Evolutionary conservation across 2,329 filamentous ascomycete genomes (phyloP).

Genomic region (Ophiostoma piceae): DNA sequence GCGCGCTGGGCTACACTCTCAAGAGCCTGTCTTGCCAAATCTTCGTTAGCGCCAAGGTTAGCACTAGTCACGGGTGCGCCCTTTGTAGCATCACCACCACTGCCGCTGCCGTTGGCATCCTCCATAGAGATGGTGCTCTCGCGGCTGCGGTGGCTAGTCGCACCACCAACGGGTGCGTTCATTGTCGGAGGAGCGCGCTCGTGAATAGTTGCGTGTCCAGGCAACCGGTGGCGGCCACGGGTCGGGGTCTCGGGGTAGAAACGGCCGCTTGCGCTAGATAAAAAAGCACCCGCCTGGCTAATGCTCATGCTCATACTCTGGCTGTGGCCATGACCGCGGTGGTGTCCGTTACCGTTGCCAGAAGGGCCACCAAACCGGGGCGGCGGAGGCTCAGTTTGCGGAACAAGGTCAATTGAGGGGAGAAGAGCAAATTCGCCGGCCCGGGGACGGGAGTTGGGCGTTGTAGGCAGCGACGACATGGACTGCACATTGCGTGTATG

Average conservation of each 20-base stretch:
- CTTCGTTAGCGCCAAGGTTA: slow-evolving; percentile 39
- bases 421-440: slow-evolving; percentile 50
- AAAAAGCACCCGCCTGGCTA: slow-evolving; percentile 16
- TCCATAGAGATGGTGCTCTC: slow-evolving; percentile 80
- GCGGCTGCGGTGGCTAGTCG: slow-evolving; percentile 59
- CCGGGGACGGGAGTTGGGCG: slow-evolving; percentile 55
- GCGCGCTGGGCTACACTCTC: slow-evolving; percentile 43
- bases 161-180: slow-evolving; percentile 26
- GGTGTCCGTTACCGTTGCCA: not conserved
- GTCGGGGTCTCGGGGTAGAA: slow-evolving; percentile 44
- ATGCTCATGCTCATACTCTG: slow-evolving; percentile 20
- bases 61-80: not conserved
- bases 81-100: not conserved
- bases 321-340: slow-evolving; percentile 15
- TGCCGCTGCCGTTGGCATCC: slow-evolving; percentile 5
- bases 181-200: not conserved
- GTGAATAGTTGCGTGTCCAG: slow-evolving; percentile 8
- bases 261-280: slow-evolving; percentile 30
- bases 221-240: slow-evolving; percentile 26
- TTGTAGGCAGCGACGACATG: slow-evolving; percentile 76
- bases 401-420: slow-evolving; percentile 58
- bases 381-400: slow-evolving; percentile 53
- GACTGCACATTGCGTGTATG: slow-evolving; percentile 76
- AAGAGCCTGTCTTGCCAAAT: slow-evolving; percentile 51
- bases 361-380: slow-evolving; percentile 26